Evolutionary conservation across 139 green algal genomes (phyloP), one percentile per base, ranked within the genome.

Genomic region (Protoeuglena noctilucae): DNA sequence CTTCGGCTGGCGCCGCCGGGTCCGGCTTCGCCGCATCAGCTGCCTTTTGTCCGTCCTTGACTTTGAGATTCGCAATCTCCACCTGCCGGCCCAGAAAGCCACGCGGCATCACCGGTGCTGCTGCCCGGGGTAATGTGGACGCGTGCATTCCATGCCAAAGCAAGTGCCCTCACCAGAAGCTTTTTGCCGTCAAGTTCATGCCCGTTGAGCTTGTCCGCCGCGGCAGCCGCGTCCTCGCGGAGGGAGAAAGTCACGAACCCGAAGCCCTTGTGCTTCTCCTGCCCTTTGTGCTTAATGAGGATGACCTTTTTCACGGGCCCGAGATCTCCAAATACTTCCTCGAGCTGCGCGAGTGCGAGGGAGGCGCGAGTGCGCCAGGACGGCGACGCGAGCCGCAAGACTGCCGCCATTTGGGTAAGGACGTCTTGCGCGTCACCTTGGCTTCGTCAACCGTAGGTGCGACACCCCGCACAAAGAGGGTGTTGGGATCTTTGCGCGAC

Each of bases 191-290:
- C 62, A 43, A 95, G 25, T 3, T 57, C 28, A 3, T 50, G 67
- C 12, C 78, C 78, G 21, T 85, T 53, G 1, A 89, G 63, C 54
- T 88, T 61, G 23, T 64, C 23, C 1, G 82, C 69, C 5, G 86
- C 86, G 0, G 72, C 62, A 26, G 76, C 65, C 6, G 86, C 86
- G 59, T 95, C 86, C 53, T 93, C 82, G 18, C 59, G 49, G 34
- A 95, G 48, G 0, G 86, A 77, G 70, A 79, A 95, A 29, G 82
- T 63, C 39, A 94, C 84, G 46, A 91, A 94, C 22, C 82, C 86
- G 50, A 78, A 89, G 23, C 86, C 86, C 31, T 12, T 7, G 34
- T 43, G 34, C 12, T 43, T 12, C 12, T 43, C 34, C 34, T 7
- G 12, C 9, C 34, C 34, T 12, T 43, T 43, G 9, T 43, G 7